A percentile compares a stretch with the other conserved stretches of the same genome.
These are phyloP conservation scores for Zygosaccharomyces siamensis DNA, from an alignment of 805 yeast genomes.

Conservation along the genomic window DNA sequence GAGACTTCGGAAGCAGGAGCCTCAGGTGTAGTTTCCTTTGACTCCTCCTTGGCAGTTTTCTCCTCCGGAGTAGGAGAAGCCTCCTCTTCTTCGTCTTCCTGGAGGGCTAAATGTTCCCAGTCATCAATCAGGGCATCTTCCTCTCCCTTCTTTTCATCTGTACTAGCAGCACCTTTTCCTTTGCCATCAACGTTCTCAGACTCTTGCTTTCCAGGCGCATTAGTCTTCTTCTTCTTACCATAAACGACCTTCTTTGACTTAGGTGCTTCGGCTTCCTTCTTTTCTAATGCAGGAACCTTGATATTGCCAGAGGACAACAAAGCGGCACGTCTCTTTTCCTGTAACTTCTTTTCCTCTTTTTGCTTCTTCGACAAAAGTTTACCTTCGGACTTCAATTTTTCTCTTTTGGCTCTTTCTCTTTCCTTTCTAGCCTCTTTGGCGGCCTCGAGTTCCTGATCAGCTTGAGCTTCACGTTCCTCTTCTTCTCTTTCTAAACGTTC, in stretches of 20 bases:
- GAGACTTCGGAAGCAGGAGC: slow-evolving; percentile 9
- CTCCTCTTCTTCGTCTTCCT: slow-evolving; percentile 25
- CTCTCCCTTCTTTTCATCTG: slow-evolving; percentile 35
- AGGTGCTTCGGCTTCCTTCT: slow-evolving; percentile 24
- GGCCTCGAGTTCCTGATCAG: slow-evolving; percentile 48
- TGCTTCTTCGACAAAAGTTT: slow-evolving; percentile 90
- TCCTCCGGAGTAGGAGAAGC: slow-evolving; percentile 20
- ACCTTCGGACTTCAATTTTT: slow-evolving; percentile 94
- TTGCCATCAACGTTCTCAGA: slow-evolving; percentile 18
- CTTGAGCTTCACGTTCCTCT: slow-evolving; percentile 44
- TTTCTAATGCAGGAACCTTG: slow-evolving; percentile 66
- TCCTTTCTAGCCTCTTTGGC: slow-evolving; percentile 70
- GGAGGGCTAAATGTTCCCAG: slow-evolving; percentile 72
- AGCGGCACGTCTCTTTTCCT: slow-evolving; percentile 86
- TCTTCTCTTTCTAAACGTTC: slow-evolving; percentile 47
- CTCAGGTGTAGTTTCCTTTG: slow-evolving; percentile 34
- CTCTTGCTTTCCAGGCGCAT: slow-evolving; percentile 29
- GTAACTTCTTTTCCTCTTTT: slow-evolving; percentile 80
- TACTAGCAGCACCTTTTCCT: slow-evolving; percentile 22
- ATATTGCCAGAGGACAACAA: slow-evolving; percentile 70
- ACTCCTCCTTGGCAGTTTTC: slow-evolving; percentile 31
- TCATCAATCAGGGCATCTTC: slow-evolving; percentile 70
- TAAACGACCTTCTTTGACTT: slow-evolving; percentile 68
- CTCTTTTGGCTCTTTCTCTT: slow-evolving; percentile 79
- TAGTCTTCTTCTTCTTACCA: slow-evolving; percentile 61